Evolutionary conservation across 805 yeast genomes (phyloP).

Genomic region (Saturnispora bothae): DNA sequence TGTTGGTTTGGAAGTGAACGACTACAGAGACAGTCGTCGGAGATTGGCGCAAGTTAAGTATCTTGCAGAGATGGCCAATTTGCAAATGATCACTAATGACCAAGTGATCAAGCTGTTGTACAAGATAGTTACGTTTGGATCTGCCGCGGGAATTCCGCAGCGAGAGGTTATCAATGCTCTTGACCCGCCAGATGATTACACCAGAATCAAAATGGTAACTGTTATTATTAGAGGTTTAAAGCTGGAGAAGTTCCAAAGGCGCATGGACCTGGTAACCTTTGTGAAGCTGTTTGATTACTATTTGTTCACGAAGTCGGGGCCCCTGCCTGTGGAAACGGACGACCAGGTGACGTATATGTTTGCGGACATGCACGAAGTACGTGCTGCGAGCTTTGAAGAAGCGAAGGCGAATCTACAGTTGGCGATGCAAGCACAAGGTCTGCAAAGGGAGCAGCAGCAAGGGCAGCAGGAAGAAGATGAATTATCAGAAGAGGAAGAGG

Average conservation of each 20-base stretch:
- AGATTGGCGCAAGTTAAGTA: conserved; percentile 54
- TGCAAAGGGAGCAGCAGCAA: conserved; percentile 12
- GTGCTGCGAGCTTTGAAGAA: conserved; percentile 25
- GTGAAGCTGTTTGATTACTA: conserved; percentile 64
- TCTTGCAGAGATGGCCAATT: conserved; percentile 46
- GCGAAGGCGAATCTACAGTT: conserved; percentile 33
- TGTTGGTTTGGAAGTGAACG: conserved; percentile 55
- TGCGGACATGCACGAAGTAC: conserved; percentile 6
- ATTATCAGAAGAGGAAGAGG: conserved; percentile 12
- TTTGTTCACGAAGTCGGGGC: conserved; percentile 45
- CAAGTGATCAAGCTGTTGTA: conserved; percentile 43
- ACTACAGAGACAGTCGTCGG: conserved; percentile 46
- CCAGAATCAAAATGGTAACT: conserved; percentile 51
- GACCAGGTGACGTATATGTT: conserved; percentile 38
- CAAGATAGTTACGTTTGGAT: conserved; percentile 54
- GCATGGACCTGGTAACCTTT: conserved; percentile 29
- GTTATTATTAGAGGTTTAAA: conserved; percentile 29
- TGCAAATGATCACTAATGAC: conserved; percentile 34
- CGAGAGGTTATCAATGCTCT: conserved; percentile 30
- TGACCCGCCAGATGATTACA: conserved; percentile 64
- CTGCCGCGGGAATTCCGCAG: conserved; percentile 47
- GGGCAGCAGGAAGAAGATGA: conserved; percentile 17
- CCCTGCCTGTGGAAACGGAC: conserved; percentile 42
- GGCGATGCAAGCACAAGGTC: conserved; percentile 17
- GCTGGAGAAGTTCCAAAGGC: conserved; percentile 7